Evolutionary conservation across 108 stramenopile genomes (phyloP).

Genomic region (Skeletonema potamos): DNA sequence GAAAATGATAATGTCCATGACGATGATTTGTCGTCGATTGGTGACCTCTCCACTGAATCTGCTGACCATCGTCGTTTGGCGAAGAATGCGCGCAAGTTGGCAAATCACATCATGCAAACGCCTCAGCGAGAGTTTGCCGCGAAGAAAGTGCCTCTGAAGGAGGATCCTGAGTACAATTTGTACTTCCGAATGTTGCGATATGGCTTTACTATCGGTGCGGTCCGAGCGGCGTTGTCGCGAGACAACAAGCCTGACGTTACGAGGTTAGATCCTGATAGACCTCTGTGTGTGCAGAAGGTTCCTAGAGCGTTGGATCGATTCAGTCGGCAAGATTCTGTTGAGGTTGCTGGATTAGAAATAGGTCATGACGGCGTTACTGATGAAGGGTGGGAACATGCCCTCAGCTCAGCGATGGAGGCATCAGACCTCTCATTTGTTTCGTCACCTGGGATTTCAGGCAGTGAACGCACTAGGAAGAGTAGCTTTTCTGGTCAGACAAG

Average conservation of each 20-base stretch:
- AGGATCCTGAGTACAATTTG: slow-evolving; percentile 33
- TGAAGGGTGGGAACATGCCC: slow-evolving; percentile 9
- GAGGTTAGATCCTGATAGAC: slow-evolving; percentile 23
- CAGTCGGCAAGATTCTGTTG: neutral
- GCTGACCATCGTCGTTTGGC: neutral
- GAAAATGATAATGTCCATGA: neutral
- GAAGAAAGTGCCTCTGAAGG: slow-evolving; percentile 18
- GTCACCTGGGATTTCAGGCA: neutral
- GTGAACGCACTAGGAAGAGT: neutral
- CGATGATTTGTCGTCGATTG: neutral
- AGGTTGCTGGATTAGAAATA: neutral
- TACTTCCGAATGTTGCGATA: slow-evolving; percentile 32
- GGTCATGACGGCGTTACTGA: slow-evolving; percentile 4
- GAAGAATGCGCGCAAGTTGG: slow-evolving; percentile 3
- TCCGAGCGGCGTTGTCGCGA: slow-evolving; percentile 27
- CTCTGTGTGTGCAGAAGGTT: neutral
- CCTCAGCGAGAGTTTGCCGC: neutral
- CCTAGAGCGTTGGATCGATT: neutral
- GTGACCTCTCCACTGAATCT: slow-evolving; percentile 3
- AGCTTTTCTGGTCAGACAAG: neutral
- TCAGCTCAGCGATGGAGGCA: neutral
- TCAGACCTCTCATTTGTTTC: neutral
- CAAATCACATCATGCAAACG: slow-evolving; percentile 4
- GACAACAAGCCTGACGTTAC: slow-evolving; percentile 39
- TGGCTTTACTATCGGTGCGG: slow-evolving; percentile 16